These are phyloP conservation scores for Puccinia hordei DNA, from an alignment of 1,284 basidiomycete species.

Conservation along the genomic window DNA sequence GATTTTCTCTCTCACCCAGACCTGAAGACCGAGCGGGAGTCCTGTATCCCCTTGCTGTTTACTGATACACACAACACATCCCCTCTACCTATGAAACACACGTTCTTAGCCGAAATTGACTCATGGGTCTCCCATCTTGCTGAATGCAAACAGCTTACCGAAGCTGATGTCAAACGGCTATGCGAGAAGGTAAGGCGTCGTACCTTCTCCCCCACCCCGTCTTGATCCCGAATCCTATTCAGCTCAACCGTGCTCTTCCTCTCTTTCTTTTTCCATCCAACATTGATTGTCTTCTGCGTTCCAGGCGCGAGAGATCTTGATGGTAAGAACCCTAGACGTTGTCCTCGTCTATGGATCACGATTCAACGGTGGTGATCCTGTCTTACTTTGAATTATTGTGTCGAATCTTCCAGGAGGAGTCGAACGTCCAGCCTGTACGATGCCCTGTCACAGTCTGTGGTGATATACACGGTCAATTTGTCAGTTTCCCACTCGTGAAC, in stretches of 20 bases:
- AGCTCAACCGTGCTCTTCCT: conserved; percentile 11
- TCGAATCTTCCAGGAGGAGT: conserved; percentile 66
- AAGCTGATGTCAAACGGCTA: conserved; percentile 93
- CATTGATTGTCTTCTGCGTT: neutral
- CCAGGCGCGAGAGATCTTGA: conserved; percentile 50
- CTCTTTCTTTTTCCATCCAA: conserved; percentile 52
- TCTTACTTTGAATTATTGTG: neutral
- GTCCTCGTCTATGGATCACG: neutral
- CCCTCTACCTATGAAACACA: no score
- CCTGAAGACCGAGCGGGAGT: neutral
- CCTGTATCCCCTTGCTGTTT: neutral
- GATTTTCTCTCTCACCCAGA: neutral
- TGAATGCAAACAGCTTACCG: conserved; percentile 96
- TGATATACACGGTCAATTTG: conserved; percentile 99
- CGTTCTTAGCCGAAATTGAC: conserved; percentile 67
- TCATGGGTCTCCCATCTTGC: conserved; percentile 94
- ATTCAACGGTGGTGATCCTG: neutral
- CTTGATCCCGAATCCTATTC: neutral
- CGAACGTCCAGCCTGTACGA: conserved; percentile 94
- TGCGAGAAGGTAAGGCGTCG: conserved; percentile 86
- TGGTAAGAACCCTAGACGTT: conserved; percentile 38
- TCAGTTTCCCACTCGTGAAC: conserved; percentile 65
- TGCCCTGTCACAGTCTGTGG: conserved; percentile 97
- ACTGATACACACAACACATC: neutral
- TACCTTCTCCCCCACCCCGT: neutral